Base-by-base conservation (phyloP, 805 yeast species). In the Candida peoriensis region DNA sequence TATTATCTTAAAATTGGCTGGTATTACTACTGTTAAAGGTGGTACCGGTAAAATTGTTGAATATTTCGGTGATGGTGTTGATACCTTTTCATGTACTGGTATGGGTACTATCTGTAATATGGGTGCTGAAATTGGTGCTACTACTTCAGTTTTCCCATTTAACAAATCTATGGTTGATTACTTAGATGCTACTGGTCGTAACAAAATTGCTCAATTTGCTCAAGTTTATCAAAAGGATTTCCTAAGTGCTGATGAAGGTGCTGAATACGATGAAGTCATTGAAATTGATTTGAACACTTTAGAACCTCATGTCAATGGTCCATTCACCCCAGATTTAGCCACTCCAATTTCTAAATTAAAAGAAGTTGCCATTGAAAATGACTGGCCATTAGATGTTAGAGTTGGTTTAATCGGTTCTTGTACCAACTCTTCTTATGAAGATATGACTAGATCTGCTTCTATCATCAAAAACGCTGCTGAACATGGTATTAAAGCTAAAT, bases 111-210 rank as follows among this genome's bases (percentile, higher is more conserved):
- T 89, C 68, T 89, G 97, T 76, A 89, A 89, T 68, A 89, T 89
- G 97, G 97, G 97, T 74, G 97, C 97, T 50, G 97, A 89, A 70
- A 88, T 89, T 52, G 97, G 97, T 70, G 97, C 97, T 42, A 89
- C 97, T 44, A 89, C 97, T 38, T 89, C 97, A 31, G 86, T 85
- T 42, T 89, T 89, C 94, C 97, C 97, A 62, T 88, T 74, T 85
- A 88, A 86, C 73, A 76, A 79, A 57, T 81, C 90, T 47, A 89
- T 85, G 85, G 77, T 68, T 61, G 83, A 81, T 48, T 90, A 89
- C 71, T 76, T 90, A 62, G 64, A 74, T 44, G 93, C 94, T 38
- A 90, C 97, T 40, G 79, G 78, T 51, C 84, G 97, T 71, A 73
- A 76, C 37, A 76, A 83, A 54, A 85, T 90, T 55, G 89, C 90